phyloP scores from a whole-genome alignment of 2,329 filamentous ascomycete genomes.

The Calonectria naviculata region DNA sequence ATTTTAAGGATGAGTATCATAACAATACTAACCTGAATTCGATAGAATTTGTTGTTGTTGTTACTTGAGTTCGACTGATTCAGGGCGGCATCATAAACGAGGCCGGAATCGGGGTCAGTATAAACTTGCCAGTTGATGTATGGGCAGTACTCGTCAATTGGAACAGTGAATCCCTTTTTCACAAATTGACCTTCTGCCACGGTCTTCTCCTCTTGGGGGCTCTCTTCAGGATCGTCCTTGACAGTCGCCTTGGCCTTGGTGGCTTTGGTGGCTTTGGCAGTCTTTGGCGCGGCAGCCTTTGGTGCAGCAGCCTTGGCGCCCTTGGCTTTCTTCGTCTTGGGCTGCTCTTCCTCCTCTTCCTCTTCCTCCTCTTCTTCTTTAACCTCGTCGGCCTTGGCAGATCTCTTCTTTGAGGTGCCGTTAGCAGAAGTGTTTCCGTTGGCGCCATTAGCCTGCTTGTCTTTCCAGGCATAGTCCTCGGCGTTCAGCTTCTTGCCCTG shows the following conservation, averaged over 20 bases:
- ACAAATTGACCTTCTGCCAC: constrained; percentile 58
- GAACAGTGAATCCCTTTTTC: constrained; percentile 57
- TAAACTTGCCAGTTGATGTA: constrained; percentile 64
- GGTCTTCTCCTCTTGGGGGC: constrained; percentile 45
- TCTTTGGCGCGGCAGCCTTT: constrained; percentile 25
- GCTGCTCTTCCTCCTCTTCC: constrained; percentile 41
- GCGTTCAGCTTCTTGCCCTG: constrained; percentile 37
- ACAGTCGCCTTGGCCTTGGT: constrained; percentile 4
- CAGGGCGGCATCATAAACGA: constrained; percentile 83
- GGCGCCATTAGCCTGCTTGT: constrained; percentile 37
- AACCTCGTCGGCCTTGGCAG: constrained; percentile 33
- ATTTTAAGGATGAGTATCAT: background rate
- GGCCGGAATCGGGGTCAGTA: constrained; percentile 67
- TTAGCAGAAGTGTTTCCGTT: constrained; percentile 32
- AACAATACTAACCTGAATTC: constrained; percentile 67
- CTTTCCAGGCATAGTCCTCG: constrained; percentile 43
- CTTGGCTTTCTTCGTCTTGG: constrained; percentile 44
- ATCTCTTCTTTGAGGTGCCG: constrained; percentile 40
- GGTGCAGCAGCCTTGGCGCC: constrained; percentile 21
- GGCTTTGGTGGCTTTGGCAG: background rate
- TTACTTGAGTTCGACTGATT: constrained; percentile 79
- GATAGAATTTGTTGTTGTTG: constrained; percentile 90
- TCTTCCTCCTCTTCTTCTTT: constrained; percentile 34
- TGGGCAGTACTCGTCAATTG: constrained; percentile 60
- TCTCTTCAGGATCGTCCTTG: constrained; percentile 37